Base-by-base conservation (phyloP, 1,284 basidiomycete genomes). In the Moniliophthora roreri region DNA sequence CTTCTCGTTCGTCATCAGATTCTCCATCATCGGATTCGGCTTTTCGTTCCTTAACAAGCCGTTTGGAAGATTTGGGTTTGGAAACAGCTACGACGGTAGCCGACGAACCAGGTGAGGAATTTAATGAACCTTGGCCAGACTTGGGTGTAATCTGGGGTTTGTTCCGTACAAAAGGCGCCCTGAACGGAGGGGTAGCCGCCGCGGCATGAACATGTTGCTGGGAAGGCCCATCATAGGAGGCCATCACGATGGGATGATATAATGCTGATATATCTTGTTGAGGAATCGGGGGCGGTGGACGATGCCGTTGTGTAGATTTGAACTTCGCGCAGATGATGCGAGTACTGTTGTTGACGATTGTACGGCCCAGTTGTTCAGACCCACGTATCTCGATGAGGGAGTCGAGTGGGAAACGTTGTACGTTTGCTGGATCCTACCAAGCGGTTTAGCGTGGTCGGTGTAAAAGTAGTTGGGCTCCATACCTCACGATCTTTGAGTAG, bases 401-500 rank as follows among this genome's bases (percentile, higher is more conserved):
- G 1, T 64, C 60, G 13, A 84, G 63, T 1, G 76, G 67, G 34
- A 80, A 70, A 4, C 65, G 61, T 48, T 80, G 74, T 1, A 72
- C 66, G 0, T 80, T 76, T n/a, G 64, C 62, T 3, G 62, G 52
- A 34, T 80, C 73, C 82, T 84, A 49, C 18, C 51, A 28, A 40
- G 40, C 39, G 39, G 24, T 13, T 56, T 21, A 54, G 37, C 36
- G 47, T 35, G n/a, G 37, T 44, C 50, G 50, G 20, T 56, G 46
- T 60, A 53, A 28, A 48, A 52, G 49, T 38, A 50, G 8, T 26
- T 20, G 50, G 23, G 53, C 21, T 47, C 57, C 72, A 60, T 61
- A 85, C 85, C 55, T 75, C 67, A 37, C 77, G 72, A 36, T 80
- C 74, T 57, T 78, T 82, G 61, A 75, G 82, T 15, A 90, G 61